Evolutionary conservation across 805 yeast species (phyloP), one percentile per base, ranked within the genome.

Genomic region (Candida ortonii): DNA sequence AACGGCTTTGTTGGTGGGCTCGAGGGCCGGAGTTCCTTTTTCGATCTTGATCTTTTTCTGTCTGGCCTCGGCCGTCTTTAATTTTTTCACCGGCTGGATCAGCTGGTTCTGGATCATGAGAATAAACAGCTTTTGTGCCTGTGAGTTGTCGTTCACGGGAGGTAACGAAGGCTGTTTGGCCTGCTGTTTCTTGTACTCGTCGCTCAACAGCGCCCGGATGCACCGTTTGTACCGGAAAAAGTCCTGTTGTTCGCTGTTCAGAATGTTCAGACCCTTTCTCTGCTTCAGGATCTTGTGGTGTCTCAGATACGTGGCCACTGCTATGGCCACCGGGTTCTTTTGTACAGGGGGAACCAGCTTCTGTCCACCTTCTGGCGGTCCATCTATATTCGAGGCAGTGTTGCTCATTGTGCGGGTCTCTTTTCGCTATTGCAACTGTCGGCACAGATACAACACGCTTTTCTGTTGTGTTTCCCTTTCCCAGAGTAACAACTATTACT

Each of bases 191-290:
- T 70, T 69, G 61, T 87, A 93, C 28, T 81, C 89, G 2, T 75
- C 81, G 35, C 87, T 76, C 22, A 77, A 63, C 38, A 90, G 68
- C 1, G 94, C 95, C 46, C 97, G 69, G 10, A 76, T 64, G 26
- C 86, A 82, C 51, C 98, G 75, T 60, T 90, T 90, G 59, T 70
- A 83, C 47, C 95, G 71, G 72, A 90, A 93, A 59, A 93, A 88
- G 39, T 86, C 95, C 22, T 76, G 72, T 30, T 78, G 78, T 43
- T 74, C 74, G 36, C 82, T 79, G 49, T 81, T 80, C 34, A 80
- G 65, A n/a, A 80, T 59, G 35, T 53, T 52, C 25, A 58, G 43
- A 10, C 97, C 97, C 42, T 75, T 73, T 50, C 98, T 77, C 60
- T 81, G 84, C 54, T 90, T 93, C 44, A 90, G 67, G n/a, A 64